Percentiles rank a stretch among this genome's conserved stretches.
These are phyloP conservation scores for Ustilago bromivora DNA, from an alignment of 1,284 basidiomycete species.

Conservation along the genomic window DNA sequence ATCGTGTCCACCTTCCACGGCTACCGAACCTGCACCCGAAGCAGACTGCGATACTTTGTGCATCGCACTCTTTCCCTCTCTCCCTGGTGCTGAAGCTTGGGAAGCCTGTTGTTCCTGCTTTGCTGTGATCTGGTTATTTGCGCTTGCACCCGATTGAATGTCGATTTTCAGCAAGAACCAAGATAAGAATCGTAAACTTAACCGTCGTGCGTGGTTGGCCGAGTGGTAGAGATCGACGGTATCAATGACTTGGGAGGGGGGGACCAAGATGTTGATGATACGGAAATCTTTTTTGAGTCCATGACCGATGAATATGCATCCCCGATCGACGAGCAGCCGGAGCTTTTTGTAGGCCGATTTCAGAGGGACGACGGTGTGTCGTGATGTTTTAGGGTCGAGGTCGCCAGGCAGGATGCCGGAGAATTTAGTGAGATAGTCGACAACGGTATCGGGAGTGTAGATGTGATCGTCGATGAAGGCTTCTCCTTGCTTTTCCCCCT, in stretches of 20 bases:
- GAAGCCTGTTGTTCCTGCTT: constrained; percentile 12
- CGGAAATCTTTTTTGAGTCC: constrained; percentile 99
- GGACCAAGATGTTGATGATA: constrained; percentile 97
- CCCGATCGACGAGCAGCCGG: constrained; percentile 90
- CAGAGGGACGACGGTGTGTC: constrained; percentile 89
- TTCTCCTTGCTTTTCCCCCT: constrained; percentile 80
- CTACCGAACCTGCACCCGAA: constrained; percentile 29
- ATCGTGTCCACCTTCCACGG: constrained; percentile 77
- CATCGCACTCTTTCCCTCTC: constrained; percentile 15
- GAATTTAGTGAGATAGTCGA: constrained; percentile 96
- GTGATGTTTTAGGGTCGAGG: constrained; percentile 84
- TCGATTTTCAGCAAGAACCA: constrained; percentile 91
- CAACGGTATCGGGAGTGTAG: constrained; percentile 90
- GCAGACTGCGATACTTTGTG: constrained; percentile 12
- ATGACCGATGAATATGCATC: constrained; percentile 97
- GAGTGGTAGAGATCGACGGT: constrained; percentile 95
- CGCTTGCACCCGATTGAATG: constrained; percentile 81
- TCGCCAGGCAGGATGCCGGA: constrained; percentile 89
- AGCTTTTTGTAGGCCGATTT: constrained; percentile 98
- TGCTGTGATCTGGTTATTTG: constrained; percentile 45
- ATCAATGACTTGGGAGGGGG: constrained; percentile 93
- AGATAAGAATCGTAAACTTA: constrained; percentile 91
- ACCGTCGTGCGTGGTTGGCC: constrained; percentile 81
- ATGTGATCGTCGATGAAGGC: constrained; percentile 99
- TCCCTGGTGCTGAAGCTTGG: constrained; percentile 11